Evolutionary conservation across 805 yeast genomes (phyloP), one percentile per base, ranked within the genome.

Genomic region (Starmerella vitae): DNA sequence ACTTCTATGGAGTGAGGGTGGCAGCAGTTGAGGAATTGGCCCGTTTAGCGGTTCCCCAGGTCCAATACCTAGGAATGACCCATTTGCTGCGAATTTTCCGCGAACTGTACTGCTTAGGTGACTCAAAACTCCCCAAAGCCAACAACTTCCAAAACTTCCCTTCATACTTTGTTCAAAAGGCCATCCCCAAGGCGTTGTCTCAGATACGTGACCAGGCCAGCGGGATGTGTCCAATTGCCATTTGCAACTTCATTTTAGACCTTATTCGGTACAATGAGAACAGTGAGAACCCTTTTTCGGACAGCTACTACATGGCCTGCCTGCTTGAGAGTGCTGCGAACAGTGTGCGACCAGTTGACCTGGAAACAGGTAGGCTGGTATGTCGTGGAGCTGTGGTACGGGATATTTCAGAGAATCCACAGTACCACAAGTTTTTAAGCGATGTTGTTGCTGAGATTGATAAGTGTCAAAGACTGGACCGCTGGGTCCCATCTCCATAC

Each of bases 21-120:
- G 93, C 83, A 41, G 96, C 98, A 1, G 93, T 93, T 1, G 58
- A 62, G 33, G 91, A 91, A 0, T 63, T 91, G 31, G 78, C 86
- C 0, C 67, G 60, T n/a, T 66, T 74, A 37, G 78, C 94, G 0
- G 71, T 63, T 19, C 70, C 70, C 26, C 72, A 70, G 10, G 66
- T 72, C 30, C 67, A 68, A n/a, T 81, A 70, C 56, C 63, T 79
- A 21, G 97, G 97, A 0, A 65, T 79, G 49, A 66, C 65, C 30
- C 88, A 82, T 54, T 63, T 91, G 37, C 58, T 83, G 30, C 72
- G 70, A 51, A 80, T 84, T 0, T 84, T 74, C 56, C 77, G 73
- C 45, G 60, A 63, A 17, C 54, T 82, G 32, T 88, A 67, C 55
- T 91, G 97, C 57, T 85, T 80, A 54, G 72, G 72, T 12, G 67